Base-by-base conservation (phyloP, 2,329 filamentous ascomycete genomes). In the Phaeosphaeriaceae sp. region DNA sequence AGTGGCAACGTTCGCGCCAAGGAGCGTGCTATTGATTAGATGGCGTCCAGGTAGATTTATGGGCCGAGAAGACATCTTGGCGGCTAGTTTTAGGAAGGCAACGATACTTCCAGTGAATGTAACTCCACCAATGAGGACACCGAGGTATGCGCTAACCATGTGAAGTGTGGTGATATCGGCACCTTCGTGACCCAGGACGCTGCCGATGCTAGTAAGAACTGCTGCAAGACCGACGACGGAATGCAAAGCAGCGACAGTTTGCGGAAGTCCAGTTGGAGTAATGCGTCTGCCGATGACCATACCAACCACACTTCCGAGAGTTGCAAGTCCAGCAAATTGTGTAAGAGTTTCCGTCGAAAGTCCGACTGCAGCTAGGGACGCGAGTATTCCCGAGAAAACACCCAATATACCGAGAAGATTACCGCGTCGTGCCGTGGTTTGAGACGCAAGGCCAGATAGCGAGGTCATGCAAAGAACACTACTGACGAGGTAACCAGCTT, bases 71-170 rank as follows among this genome's bases (percentile, higher is more conserved):
- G 88, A 88, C 86, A 96, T 92, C 54, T 80, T 86, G 2, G 90
- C 91, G 1, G 89, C 87, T 1, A 96, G 84, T 72, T 96, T 96
- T 67, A 95, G 73, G 74, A 95, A 96, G 0, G 92, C 92, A 0
- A 96, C 89, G 42, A 96, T 87, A 2, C 90, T 94, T 2, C 92
- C 92, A 0, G 91, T 96, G 67, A 96, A 96, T 0, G 92, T 96
- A 28, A 96, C 86, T 46, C 92, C 92, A 34, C 75, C 90, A 44
- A 96, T 95, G 0, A 96, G 77, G 6, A 96, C 91, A 42, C 91
- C 92, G 0, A 95, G 77, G 64, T 96, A 96, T 0, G 88, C 91
- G 2, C 89, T 92, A 2, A 95, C 89, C 65, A 96, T 83, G 66
- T 96, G 92, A 8, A 95, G 77, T 4, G 86, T 92, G 0, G 90